Conservation (phyloP, 2,329 filamentous ascomycete genomes). For the Diaporthe sp. region DNA sequence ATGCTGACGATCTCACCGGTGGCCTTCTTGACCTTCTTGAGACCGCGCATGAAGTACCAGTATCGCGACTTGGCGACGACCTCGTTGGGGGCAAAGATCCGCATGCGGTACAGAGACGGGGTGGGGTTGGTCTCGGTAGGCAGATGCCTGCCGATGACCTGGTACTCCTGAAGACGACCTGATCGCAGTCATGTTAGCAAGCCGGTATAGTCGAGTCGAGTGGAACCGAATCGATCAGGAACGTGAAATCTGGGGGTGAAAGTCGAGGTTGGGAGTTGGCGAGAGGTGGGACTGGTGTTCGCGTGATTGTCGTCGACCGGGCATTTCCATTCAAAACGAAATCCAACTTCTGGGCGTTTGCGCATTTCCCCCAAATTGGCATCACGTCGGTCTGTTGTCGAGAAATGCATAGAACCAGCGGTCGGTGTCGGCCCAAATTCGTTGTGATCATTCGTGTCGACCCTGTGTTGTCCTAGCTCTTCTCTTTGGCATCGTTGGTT, state of each 20-base stretch:
- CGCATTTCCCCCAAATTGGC: background rate
- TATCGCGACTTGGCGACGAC: slow-evolving; percentile 99
- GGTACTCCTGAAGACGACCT: slow-evolving; percentile 99
- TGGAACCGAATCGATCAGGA: background rate
- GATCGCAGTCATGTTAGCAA: slow-evolving; percentile 44
- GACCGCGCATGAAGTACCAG: slow-evolving; percentile 99
- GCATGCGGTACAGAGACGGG: slow-evolving; percentile 99
- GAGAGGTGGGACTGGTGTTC: background rate
- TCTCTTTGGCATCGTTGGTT: slow-evolving; percentile 1
- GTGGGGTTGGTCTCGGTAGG: slow-evolving; percentile 97
- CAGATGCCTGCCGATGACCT: slow-evolving; percentile 99
- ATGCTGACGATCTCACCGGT: slow-evolving; percentile 99
- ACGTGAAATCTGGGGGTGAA: slow-evolving; percentile 47
- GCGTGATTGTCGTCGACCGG: background rate
- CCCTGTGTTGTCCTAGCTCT: background rate
- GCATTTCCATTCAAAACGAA: background rate
- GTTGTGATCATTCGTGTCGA: background rate
- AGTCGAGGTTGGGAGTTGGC: background rate
- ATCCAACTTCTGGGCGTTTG: background rate
- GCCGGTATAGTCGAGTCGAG: background rate
- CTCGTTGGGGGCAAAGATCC: slow-evolving; percentile 97
- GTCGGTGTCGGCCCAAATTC: background rate
- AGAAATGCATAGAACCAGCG: background rate
- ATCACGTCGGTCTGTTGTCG: background rate
- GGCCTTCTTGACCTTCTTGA: slow-evolving; percentile 99